These are phyloP conservation scores for Colletotrichum karsti DNA, from an alignment of 2,329 filamentous ascomycete genomes.

Conservation along the genomic window DNA sequence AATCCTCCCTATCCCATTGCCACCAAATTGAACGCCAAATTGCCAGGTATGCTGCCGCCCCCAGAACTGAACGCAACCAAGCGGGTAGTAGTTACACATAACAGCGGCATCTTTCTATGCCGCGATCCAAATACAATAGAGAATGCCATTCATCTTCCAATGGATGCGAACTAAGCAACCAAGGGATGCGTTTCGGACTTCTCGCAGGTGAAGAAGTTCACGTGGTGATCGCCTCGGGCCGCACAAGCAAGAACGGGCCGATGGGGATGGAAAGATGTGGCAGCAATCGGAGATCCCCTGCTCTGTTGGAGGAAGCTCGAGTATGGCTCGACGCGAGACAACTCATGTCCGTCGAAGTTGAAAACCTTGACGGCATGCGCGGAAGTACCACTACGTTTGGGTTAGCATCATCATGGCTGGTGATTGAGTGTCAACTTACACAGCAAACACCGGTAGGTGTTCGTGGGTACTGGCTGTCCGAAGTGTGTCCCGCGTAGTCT, in stretches of 20 bases:
- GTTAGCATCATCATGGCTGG: slow-evolving; percentile 35
- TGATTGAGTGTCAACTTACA: slow-evolving; percentile 67
- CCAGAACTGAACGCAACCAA: slow-evolving; percentile 7
- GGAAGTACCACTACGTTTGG: slow-evolving; percentile 79
- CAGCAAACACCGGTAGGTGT: slow-evolving; percentile 93
- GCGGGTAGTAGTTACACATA: slow-evolving; percentile 19
- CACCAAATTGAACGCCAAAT: slow-evolving; percentile 19
- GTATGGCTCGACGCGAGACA: slow-evolving; percentile 89
- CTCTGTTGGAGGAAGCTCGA: slow-evolving; percentile 86
- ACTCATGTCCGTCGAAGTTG: slow-evolving; percentile 82
- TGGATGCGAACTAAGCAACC: slow-evolving; percentile 18
- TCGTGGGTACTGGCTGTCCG: slow-evolving; percentile 93
- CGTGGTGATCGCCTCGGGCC: slow-evolving; percentile 85
- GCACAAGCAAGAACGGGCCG: slow-evolving; percentile 90
- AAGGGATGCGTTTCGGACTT: slow-evolving; percentile 45
- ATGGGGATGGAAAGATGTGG: slow-evolving; percentile 95
- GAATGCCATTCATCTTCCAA: neutral
- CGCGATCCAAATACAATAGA: neutral
- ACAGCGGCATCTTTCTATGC: neutral
- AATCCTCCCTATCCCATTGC: slow-evolving; percentile 1
- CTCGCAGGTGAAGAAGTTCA: slow-evolving; percentile 86
- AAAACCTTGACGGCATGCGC: slow-evolving; percentile 90
- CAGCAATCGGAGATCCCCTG: slow-evolving; percentile 82
- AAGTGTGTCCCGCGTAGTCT: slow-evolving; percentile 79
- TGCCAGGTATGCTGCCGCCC: slow-evolving; percentile 19